phyloP scores from a whole-genome alignment of 768 basidiomycete genomes.

The Dentipellis fragilis region DNA sequence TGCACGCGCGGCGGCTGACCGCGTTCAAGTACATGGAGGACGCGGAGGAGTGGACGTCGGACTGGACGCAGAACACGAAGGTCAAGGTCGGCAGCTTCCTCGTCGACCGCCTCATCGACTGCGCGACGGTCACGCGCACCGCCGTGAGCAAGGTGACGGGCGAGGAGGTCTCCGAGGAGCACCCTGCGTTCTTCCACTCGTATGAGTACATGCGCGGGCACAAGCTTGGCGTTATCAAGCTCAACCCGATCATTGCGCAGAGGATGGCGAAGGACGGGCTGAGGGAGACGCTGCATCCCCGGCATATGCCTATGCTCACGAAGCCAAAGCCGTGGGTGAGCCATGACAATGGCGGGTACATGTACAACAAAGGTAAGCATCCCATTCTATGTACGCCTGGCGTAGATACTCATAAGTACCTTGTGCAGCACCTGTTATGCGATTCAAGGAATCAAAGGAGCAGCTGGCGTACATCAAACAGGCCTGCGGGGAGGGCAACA shows the following conservation, averaged over 20 bases:
- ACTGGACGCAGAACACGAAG: constrained; percentile 74
- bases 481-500: constrained; percentile 62
- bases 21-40: constrained; percentile 57
- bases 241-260: constrained; percentile 74
- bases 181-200: constrained; percentile 84
- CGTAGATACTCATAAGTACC: constrained; percentile 4
- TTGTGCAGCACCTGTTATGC: constrained; percentile 62
- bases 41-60: constrained; percentile 62
- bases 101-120: constrained; percentile 75
- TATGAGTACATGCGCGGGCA: constrained; percentile 93
- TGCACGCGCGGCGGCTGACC: constrained; percentile 56
- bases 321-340: constrained; percentile 82
- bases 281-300: constrained; percentile 71
- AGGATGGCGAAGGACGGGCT: constrained; percentile 69
- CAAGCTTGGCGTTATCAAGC: constrained; percentile 84
- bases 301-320: constrained; percentile 92
- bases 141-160: constrained; percentile 48
- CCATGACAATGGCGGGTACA: constrained; percentile 72
- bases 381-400: not conserved
- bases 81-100: constrained; percentile 76
- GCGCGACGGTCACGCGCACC: constrained; percentile 64
- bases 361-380: constrained; percentile 62
- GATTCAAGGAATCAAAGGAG: constrained; percentile 84
- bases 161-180: constrained; percentile 59
- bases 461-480: constrained; percentile 69